Percentiles rank a stretch among this genome's conserved stretches.
phyloP scores from a whole-genome alignment of 2,329 filamentous ascomycete genomes.

The Aspergillus fijiensis region DNA sequence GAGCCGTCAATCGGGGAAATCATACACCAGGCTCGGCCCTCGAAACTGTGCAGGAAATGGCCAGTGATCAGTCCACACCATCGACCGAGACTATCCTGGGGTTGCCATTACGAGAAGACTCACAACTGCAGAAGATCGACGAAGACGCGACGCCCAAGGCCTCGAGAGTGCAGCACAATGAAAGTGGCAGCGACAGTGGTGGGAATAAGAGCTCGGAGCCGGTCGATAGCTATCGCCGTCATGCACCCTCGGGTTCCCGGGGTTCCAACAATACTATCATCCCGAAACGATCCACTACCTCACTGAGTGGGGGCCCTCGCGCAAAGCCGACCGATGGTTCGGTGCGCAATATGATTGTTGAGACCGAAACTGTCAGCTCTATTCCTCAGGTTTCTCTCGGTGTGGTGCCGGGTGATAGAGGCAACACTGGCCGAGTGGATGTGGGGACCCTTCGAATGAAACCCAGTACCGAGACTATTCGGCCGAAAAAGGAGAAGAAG shows the following conservation, averaged over 20 bases:
- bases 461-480: constrained; percentile 91
- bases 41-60: constrained; percentile 84
- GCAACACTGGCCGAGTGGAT: constrained; percentile 60
- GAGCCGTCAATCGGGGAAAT: constrained; percentile 59
- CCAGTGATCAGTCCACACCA: constrained; percentile 73
- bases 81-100: constrained; percentile 43
- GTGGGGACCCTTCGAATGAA: constrained; percentile 76
- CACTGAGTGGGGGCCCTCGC: constrained; percentile 56
- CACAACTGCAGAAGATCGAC: constrained; percentile 36
- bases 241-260: constrained; percentile 41
- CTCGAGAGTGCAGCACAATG: constrained; percentile 48
- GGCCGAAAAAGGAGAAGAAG: constrained; percentile 91
- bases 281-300: constrained; percentile 67
- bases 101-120: constrained; percentile 40
- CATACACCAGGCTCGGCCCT: constrained; percentile 63
- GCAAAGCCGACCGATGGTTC: constrained; percentile 72
- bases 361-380: constrained; percentile 92
- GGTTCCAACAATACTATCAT: constrained; percentile 54
- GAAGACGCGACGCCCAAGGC: constrained; percentile 41
- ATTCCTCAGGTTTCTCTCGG: constrained; percentile 80
- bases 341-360: constrained; percentile 89
- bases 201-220: constrained; percentile 38
- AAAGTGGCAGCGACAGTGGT: constrained; percentile 61
- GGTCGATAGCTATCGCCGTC: constrained; percentile 38
- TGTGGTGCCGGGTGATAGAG: constrained; percentile 57